These are phyloP conservation scores for Globisporangium uncinulatum DNA, from an alignment of 352 stramenopile genomes.

Conservation along the genomic window DNA sequence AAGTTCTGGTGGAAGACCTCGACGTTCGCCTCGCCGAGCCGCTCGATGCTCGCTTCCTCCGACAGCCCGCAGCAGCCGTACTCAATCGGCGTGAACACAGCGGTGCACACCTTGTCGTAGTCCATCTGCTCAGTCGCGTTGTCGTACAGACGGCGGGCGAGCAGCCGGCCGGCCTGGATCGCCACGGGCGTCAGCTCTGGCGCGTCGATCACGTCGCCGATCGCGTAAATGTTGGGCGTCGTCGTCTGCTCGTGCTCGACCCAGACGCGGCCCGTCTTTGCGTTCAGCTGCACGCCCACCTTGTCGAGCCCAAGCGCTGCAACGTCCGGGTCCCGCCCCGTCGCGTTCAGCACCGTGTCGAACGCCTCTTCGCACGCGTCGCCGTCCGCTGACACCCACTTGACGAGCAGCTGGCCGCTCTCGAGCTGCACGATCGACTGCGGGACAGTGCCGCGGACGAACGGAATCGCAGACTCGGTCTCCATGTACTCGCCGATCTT, in stretches of 20 bases:
- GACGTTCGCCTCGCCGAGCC: constrained; percentile 88
- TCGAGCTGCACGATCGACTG: constrained; percentile 90
- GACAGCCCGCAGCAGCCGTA: constrained; percentile 96
- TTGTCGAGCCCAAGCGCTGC: constrained; percentile 85
- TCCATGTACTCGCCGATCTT: constrained; percentile 94
- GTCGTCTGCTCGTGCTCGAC: constrained; percentile 91
- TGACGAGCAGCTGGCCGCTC: constrained; percentile 74
- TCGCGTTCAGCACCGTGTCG: constrained; percentile 95
- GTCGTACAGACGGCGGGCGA: constrained; percentile 92
- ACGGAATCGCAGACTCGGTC: constrained; percentile 85
- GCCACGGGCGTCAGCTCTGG: constrained; percentile 98
- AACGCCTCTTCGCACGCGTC: constrained; percentile 84
- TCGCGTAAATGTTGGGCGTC: constrained; percentile 95
- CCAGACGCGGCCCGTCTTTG: constrained; percentile 90
- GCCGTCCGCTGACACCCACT: constrained; percentile 60
- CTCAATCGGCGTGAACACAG: constrained; percentile 97
- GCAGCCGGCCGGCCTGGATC: constrained; percentile 91
- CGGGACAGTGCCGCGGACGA: constrained; percentile 89
- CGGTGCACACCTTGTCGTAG: constrained; percentile 89
- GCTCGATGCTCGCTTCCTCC: constrained; percentile 92
- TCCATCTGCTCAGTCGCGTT: constrained; percentile 82
- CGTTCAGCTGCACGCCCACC: constrained; percentile 84
- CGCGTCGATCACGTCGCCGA: constrained; percentile 96
- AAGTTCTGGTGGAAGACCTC: constrained; percentile 97
- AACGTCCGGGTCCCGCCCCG: constrained; percentile 92